Conservation (phyloP, 2,329 filamentous ascomycete species). For the Phaeosphaeria sp. region DNA sequence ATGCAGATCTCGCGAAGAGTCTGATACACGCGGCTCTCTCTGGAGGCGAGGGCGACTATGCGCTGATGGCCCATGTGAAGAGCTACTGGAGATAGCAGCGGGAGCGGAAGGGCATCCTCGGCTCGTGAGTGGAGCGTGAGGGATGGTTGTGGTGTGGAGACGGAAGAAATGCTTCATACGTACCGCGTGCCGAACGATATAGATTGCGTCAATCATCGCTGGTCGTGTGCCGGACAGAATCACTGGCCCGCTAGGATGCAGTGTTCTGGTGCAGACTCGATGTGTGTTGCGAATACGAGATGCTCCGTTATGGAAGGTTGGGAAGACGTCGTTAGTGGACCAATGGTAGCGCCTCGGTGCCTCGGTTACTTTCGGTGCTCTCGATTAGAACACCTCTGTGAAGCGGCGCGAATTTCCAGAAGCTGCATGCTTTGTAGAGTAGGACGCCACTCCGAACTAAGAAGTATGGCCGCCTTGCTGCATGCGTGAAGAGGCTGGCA, state of each 20-base stretch:
- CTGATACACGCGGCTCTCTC: slow-evolving; percentile 10
- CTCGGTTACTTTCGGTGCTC: slow-evolving; percentile 19
- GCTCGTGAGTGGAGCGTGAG: slow-evolving; percentile 11
- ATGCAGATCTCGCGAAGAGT: slow-evolving; percentile 6
- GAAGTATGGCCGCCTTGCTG: background rate
- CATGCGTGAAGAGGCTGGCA: background rate
- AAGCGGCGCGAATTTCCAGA: background rate
- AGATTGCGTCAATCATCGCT: slow-evolving; percentile 55
- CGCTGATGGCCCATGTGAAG: slow-evolving; percentile 10
- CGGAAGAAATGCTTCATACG: slow-evolving; percentile 38
- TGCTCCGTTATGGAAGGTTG: slow-evolving; percentile 4
- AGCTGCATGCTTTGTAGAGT: slow-evolving; percentile 1
- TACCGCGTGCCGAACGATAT: slow-evolving; percentile 60
- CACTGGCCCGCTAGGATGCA: slow-evolving; percentile 2
- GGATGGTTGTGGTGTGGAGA: slow-evolving; percentile 10
- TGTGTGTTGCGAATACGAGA: slow-evolving; percentile 12
- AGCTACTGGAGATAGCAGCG: slow-evolving; percentile 2
- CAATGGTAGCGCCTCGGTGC: slow-evolving; percentile 4
- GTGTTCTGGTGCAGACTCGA: slow-evolving; percentile 6
- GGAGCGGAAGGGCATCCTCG: slow-evolving; percentile 15
- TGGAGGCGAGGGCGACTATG: slow-evolving; percentile 10
- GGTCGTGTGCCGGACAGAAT: slow-evolving; percentile 1
- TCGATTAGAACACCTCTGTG: background rate
- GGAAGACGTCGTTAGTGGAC: slow-evolving; percentile 1
- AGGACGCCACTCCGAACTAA: background rate